Percentiles rank a stretch among this genome's conserved stretches.
Evolutionary conservation across 78 protist species (phyloP).

Genomic region (Cavenderia fasciculata): DNA sequence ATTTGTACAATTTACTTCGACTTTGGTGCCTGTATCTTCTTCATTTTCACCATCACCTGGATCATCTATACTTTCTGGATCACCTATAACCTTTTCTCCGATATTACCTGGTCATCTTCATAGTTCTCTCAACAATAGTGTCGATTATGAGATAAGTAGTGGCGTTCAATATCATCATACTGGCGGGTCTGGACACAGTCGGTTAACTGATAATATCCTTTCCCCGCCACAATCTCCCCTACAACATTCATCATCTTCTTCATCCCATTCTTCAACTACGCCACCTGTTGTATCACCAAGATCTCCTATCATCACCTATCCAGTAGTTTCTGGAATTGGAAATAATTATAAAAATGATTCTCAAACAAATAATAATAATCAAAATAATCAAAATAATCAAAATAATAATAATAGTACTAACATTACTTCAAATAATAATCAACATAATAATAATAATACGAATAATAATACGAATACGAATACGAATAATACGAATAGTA

Average conservation of each 20-base stretch:
- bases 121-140: neutral
- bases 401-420: neutral
- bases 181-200: too few relatives aligned
- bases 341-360: too few relatives aligned
- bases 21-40: constrained; percentile 37
- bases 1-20: constrained; percentile 33
- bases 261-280: neutral
- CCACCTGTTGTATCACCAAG: neutral
- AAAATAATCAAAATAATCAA: neutral
- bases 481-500: neutral
- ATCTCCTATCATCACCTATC: neutral
- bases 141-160: neutral
- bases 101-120: neutral
- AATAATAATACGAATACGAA: neutral
- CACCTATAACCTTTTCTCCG: constrained; percentile 59
- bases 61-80: constrained; percentile 35
- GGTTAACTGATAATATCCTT: too few relatives aligned
- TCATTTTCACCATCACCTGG: constrained; percentile 70
- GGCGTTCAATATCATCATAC: too few relatives aligned
- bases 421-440: neutral
- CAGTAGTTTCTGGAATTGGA: too few relatives aligned
- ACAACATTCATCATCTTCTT: neutral
- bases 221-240: neutral
- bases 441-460: neutral
- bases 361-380: neutral